Evolutionary conservation across 345 rosid genomes (phyloP).

Genomic region (Gossypium arboreum): DNA sequence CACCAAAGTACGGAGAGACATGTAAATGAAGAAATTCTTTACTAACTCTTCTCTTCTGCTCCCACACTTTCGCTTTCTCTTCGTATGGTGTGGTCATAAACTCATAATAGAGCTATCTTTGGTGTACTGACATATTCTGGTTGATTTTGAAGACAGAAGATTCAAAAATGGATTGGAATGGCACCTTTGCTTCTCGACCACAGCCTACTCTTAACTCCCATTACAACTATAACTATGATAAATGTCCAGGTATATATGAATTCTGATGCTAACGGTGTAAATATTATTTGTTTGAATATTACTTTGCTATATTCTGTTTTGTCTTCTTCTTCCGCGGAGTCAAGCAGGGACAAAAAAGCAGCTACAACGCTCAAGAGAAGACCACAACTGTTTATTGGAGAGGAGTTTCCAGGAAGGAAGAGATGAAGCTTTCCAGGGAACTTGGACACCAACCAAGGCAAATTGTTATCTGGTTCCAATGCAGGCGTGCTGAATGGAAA

Average conservation of each 20-base stretch:
- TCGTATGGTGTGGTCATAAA: background rate
- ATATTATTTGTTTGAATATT: no score
- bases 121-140: no score
- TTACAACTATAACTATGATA: slow-evolving; percentile 55
- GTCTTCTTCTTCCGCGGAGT: no score
- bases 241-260: slow-evolving; percentile 48
- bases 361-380: slow-evolving; percentile 14
- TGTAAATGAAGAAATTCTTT: no score
- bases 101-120: no score
- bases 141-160: no score
- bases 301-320: no score
- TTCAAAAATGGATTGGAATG: slow-evolving; percentile 55
- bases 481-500: slow-evolving; percentile 88
- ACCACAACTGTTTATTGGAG: slow-evolving; percentile 33
- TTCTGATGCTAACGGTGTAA: no score
- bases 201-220: slow-evolving; percentile 57
- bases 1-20: no score
- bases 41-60: no score
- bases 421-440: slow-evolving; percentile 75
- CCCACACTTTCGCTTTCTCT: no score
- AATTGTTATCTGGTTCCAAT: slow-evolving; percentile 92
- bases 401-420: slow-evolving; percentile 82
- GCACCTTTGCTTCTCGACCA: slow-evolving; percentile 41
- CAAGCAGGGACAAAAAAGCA: slow-evolving; percentile 38
- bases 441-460: slow-evolving; percentile 88